phyloP scores from a whole-genome alignment of 2,329 filamentous ascomycete genomes.

The Pseudocercospora cruenta region DNA sequence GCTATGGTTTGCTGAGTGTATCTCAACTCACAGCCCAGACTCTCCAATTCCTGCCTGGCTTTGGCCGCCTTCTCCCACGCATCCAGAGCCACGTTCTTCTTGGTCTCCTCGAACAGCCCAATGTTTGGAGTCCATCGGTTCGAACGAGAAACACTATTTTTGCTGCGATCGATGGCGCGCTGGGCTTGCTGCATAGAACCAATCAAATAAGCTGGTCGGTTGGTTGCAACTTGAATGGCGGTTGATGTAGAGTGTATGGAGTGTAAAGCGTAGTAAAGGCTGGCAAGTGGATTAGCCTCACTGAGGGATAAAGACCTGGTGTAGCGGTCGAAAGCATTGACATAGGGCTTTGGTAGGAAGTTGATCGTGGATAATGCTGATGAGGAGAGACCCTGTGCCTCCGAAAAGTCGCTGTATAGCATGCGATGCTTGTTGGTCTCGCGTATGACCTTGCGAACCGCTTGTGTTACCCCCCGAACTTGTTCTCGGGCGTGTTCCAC shows the following conservation, averaged over 20 bases:
- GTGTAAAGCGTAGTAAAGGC: constrained; percentile 75
- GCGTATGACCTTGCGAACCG: constrained; percentile 79
- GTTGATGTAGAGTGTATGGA: constrained; percentile 83
- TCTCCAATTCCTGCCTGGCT: constrained; percentile 69
- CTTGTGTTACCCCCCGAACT: constrained; percentile 80
- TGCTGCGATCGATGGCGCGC: constrained; percentile 76
- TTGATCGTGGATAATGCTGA: constrained; percentile 58
- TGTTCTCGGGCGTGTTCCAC: constrained; percentile 88
- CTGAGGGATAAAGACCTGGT: constrained; percentile 66
- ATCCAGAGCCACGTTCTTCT: constrained; percentile 79
- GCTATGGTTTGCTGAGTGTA: constrained; percentile 95
- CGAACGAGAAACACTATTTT: constrained; percentile 71
- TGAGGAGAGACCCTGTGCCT: constrained; percentile 62
- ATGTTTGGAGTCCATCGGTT: constrained; percentile 73
- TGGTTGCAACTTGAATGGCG: constrained; percentile 77
- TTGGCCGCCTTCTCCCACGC: constrained; percentile 77
- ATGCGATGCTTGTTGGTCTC: constrained; percentile 75
- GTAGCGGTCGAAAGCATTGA: constrained; percentile 73
- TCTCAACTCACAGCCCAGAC: constrained; percentile 77
- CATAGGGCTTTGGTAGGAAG: constrained; percentile 71
- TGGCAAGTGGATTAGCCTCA: constrained; percentile 72
- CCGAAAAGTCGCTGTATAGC: constrained; percentile 67
- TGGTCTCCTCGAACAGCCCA: constrained; percentile 78
- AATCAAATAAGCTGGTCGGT: constrained; percentile 78
- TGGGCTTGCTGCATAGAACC: constrained; percentile 73